Base-by-base conservation (phyloP, 2,329 filamentous ascomycete species). In the Colletotrichum liriopes region DNA sequence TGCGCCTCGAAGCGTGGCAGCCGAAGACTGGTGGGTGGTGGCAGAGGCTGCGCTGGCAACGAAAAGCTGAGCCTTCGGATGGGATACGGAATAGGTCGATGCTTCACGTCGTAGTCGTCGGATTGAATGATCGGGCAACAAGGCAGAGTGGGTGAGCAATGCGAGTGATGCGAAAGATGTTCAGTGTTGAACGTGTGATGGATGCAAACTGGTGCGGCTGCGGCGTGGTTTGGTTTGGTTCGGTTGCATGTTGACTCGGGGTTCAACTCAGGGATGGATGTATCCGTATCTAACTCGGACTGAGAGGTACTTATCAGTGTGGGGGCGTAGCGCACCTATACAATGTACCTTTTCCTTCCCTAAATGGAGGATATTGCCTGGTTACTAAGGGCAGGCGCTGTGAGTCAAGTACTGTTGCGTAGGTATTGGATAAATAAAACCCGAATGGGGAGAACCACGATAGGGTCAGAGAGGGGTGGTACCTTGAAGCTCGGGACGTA, bases 181-280 rank as follows among this genome's bases (percentile, higher is more conserved):
- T 39, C 47, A 26, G 60, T 23, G 60, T 51, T 63, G 23, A 52
- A 62, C 35, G 35, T 29, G 60, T 39, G 60, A 63, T 49, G 59
- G 47, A 23, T 39, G 45, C 55, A 52, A 32, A 63, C 23, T 41
- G 60, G 35, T 49, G 43, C 58, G 23, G 45, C 41, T 20, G 47
- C 47, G 32, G 60, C 60, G 60, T 63, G 60, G 60, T 26, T 51
- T 35, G 45, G 32, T 60, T 60, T 39, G 32, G 32, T 60, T 60
- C 26, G 58, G 26, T 47, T 32, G 2, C 32, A 61, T 61, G 29
- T 47, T 20, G 29, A 32, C 47, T n/a, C 20, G 29, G n/a, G 47
- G 35, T 37, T 23, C 16, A 55, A 20, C 32, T 37, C 16, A 37
- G 32, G 35, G 6, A 16, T 39, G n/a, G 20, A 37, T 23, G 54